These are phyloP conservation scores for Pleurotus giganteus DNA, from an alignment of 768 basidiomycete species.

Conservation along the genomic window DNA sequence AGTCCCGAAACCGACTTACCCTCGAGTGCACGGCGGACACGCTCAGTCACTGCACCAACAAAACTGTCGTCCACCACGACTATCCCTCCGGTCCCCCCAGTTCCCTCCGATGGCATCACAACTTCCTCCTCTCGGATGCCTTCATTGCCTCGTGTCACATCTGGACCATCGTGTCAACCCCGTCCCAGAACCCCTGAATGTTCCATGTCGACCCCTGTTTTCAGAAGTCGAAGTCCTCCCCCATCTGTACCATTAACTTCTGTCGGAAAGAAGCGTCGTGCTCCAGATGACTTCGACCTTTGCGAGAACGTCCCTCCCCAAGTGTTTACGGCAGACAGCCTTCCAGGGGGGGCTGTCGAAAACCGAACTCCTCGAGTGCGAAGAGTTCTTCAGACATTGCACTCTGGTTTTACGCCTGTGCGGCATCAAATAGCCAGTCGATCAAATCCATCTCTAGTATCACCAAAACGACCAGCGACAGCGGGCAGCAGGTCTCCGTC, in stretches of 20 bases:
- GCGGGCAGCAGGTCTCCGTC: slow-evolving; percentile 58
- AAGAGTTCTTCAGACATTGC: slow-evolving; percentile 52
- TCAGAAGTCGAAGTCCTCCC: slow-evolving; percentile 51
- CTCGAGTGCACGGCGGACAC: slow-evolving; percentile 13
- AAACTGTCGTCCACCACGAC: not conserved
- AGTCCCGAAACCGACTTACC: slow-evolving; percentile 13
- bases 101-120: slow-evolving; percentile 7
- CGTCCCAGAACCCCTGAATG: slow-evolving; percentile 57
- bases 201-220: slow-evolving; percentile 37
- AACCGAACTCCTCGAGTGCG: slow-evolving; percentile 60
- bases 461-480: slow-evolving; percentile 46
- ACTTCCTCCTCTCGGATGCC: slow-evolving; percentile 9
- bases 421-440: slow-evolving; percentile 44
- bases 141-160: slow-evolving; percentile 32
- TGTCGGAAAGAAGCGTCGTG: slow-evolving; percentile 69
- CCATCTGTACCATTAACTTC: slow-evolving; percentile 28
- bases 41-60: slow-evolving; percentile 12
- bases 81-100: slow-evolving; percentile 15
- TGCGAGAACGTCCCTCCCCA: slow-evolving; percentile 58
- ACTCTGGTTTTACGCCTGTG: slow-evolving; percentile 73
- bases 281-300: slow-evolving; percentile 74
- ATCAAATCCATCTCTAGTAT: slow-evolving; percentile 37
- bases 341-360: slow-evolving; percentile 37
- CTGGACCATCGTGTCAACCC: slow-evolving; percentile 40
- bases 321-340: slow-evolving; percentile 57